Conservation (phyloP, 495 filamentous ascomycete species). For the Trypethelium eluteriae region DNA sequence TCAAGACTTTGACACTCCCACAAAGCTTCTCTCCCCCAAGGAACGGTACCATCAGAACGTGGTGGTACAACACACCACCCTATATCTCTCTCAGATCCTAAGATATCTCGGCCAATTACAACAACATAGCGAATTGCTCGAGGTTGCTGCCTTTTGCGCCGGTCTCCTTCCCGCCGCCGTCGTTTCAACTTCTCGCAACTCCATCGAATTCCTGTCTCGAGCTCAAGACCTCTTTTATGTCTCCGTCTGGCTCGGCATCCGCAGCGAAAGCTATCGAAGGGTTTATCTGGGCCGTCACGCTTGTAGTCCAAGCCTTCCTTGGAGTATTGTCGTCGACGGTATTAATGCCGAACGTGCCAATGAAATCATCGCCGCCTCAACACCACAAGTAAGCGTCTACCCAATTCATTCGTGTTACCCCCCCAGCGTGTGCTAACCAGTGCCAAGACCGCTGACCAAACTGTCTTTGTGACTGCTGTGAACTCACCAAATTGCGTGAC, state of each 20-base stretch:
- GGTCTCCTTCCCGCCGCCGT: constrained; percentile 7
- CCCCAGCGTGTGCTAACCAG: neutral
- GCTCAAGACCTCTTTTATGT: constrained; percentile 10
- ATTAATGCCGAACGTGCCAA: constrained; percentile 6
- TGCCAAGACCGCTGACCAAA: constrained; percentile 10
- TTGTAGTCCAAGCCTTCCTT: constrained; percentile 8
- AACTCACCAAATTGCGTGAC: constrained; percentile 11
- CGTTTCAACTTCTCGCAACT: constrained; percentile 10
- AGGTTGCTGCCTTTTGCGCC: constrained; percentile 12
- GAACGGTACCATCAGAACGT: constrained; percentile 10
- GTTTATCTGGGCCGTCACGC: neutral
- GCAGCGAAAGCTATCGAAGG: constrained; percentile 10
- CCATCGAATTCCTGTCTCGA: constrained; percentile 11
- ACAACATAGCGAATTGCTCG: constrained; percentile 10
- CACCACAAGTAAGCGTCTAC: constrained; percentile 1
- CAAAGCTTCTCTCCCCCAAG: constrained; percentile 11
- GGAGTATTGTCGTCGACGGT: constrained; percentile 6
- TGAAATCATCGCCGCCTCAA: constrained; percentile 11
- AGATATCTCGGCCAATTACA: constrained; percentile 9
- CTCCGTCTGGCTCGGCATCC: constrained; percentile 8
- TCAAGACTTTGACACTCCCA: constrained; percentile 10
- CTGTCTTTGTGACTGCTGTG: constrained; percentile 12
- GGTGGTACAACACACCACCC: constrained; percentile 9
- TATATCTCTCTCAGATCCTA: constrained; percentile 11
- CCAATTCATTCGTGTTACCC: neutral